Base-by-base conservation (phyloP, 495 filamentous ascomycete genomes). In the Aspergillus cristatus region DNA sequence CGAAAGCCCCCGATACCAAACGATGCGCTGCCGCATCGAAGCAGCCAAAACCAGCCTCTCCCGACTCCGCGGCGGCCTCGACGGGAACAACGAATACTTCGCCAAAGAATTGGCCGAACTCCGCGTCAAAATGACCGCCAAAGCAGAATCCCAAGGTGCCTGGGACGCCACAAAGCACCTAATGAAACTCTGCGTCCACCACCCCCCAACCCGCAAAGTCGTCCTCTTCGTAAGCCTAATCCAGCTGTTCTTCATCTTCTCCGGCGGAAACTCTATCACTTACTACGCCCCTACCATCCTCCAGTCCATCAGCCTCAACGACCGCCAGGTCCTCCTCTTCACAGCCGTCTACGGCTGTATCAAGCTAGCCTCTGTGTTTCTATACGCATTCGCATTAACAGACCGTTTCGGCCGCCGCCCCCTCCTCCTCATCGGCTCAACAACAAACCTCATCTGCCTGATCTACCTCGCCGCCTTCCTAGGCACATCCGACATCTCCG, bases 81-180 rank as follows among this genome's bases (percentile, higher is more conserved):
- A 84, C 46, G 36, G 41, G 17, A 38, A 11, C 32, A 69, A 84
- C 51, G 71, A 78, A 43, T 74, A 86, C 5, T 76, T 89, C 44
- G 73, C 78, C 53, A 68, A 84, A 12, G 84, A 87, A 51, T 84
- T 76, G 55, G 65, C 79, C 30, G 84, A 88, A 55, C 84, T 87
- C 54, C 79, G 78, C 55, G 77, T 79, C 0, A 79, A 83, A 46
- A 75, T 75, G 2, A 60, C 76, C 71, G 3, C 60, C 65, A 15
- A 68, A 57, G 67, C 79, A 72, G 46, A 48, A 17, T 42, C 34
- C 7, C 25, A 46, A 10, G 34, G 35, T 3, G 39, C 18, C 1
- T 28, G 35, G 14, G 34, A 49, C 13, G 26, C 41, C 14, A 34
- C 37, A 14, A 42, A 43, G 8, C 37, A 43, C 0, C 37, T 48